Conservation (phyloP, 2,329 filamentous ascomycete genomes). For the Fusarium tuaranense region DNA sequence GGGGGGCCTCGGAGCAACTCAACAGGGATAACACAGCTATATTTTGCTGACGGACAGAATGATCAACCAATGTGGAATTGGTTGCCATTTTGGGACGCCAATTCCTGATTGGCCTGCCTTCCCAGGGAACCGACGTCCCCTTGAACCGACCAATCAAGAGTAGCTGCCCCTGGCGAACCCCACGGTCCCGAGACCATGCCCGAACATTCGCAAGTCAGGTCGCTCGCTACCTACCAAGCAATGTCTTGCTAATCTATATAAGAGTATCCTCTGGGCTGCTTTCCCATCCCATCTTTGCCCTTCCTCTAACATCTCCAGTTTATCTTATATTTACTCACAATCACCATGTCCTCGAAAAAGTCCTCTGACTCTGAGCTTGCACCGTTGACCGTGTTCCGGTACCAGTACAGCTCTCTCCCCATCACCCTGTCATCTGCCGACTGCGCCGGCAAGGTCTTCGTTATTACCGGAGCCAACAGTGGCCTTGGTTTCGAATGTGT, state of each 20-base stretch:
- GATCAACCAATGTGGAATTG: neutral
- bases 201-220: neutral
- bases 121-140: neutral
- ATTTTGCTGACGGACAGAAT: neutral
- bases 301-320: neutral
- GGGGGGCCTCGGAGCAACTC: too few relatives aligned
- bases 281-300: neutral
- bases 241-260: neutral
- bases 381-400: neutral
- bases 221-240: neutral
- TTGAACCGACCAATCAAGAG: neutral
- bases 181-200: neutral
- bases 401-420: slow-evolving; percentile 13
- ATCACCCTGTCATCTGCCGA: slow-evolving; percentile 10
- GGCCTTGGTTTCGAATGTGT: slow-evolving; percentile 56
- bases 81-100: neutral
- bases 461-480: slow-evolving; percentile 55
- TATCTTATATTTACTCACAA: neutral
- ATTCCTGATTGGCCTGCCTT: neutral
- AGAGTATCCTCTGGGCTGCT: neutral
- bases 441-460: slow-evolving; percentile 42
- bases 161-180: neutral
- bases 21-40: too few relatives aligned
- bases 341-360: neutral
- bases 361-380: neutral